A percentile compares a stretch with the other conserved stretches of the same genome.
phyloP scores from a whole-genome alignment of 306 rosid species.

The Crotalaria pallida region DNA sequence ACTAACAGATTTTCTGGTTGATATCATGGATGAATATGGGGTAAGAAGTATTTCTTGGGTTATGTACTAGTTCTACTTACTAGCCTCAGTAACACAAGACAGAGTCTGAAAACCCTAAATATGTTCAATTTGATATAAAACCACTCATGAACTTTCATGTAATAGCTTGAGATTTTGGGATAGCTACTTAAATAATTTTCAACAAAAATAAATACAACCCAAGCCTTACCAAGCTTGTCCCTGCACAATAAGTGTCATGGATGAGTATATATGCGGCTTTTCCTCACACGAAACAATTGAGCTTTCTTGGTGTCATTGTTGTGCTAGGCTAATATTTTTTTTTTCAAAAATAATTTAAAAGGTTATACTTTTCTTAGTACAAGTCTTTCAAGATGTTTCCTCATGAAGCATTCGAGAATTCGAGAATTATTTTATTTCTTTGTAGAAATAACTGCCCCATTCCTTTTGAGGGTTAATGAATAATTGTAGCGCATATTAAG shows the following conservation, averaged over 20 bases:
- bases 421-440: neutral
- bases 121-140: neutral
- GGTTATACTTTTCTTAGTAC: neutral
- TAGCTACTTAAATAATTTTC: neutral
- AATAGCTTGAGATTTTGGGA: neutral
- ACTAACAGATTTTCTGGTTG: constrained; percentile 61
- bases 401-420: neutral
- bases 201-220: neutral
- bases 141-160: neutral
- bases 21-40: constrained; percentile 83
- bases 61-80: no score
- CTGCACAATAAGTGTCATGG: neutral
- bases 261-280: neutral
- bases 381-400: neutral
- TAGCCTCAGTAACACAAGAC: neutral
- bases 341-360: no score
- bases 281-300: neutral
- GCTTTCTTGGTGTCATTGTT: neutral
- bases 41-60: constrained; percentile 36
- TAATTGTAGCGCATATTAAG: constrained; percentile 16
- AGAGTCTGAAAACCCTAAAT: neutral
- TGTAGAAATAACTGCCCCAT: neutral
- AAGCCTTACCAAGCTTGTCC: neutral
- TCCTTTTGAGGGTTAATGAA: neutral
- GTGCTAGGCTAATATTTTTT: neutral